A percentile compares a stretch with the other conserved stretches of the same genome.
These are phyloP conservation scores for Mycena polygramma DNA, from an alignment of 768 basidiomycete species.

Conservation along the genomic window DNA sequence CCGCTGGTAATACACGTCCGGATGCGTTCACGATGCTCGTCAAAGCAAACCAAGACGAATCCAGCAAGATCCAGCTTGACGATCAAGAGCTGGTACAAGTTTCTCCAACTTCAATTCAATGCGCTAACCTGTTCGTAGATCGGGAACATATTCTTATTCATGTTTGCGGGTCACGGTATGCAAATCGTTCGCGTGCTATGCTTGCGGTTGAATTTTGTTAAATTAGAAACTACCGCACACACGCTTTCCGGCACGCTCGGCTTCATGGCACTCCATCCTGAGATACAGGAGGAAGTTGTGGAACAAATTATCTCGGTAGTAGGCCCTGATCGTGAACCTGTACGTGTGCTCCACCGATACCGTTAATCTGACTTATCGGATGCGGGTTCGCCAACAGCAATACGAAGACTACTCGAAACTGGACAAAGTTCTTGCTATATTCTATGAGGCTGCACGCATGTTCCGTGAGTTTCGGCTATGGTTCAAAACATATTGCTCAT, in stretches of 20 bases:
- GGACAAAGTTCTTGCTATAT: constrained; percentile 45
- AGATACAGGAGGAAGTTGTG: constrained; percentile 60
- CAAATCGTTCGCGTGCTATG: neutral
- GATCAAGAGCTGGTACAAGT: constrained; percentile 56
- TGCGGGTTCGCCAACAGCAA: constrained; percentile 22
- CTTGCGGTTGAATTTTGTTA: neutral
- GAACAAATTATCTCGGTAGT: constrained; percentile 57
- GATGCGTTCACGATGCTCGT: constrained; percentile 52
- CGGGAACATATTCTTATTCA: constrained; percentile 64
- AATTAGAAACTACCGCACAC: constrained; percentile 64
- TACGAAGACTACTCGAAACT: constrained; percentile 40
- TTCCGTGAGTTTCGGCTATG: constrained; percentile 40
- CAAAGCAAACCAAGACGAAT: constrained; percentile 59
- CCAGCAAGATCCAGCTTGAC: constrained; percentile 52
- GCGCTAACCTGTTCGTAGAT: constrained; percentile 49
- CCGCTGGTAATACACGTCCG: constrained; percentile 29
- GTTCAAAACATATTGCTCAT: too few relatives aligned
- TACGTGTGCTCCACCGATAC: constrained; percentile 17
- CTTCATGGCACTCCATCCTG: constrained; percentile 48
- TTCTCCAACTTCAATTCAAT: constrained; percentile 4
- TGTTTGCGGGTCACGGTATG: constrained; percentile 72
- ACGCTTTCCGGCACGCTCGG: constrained; percentile 62
- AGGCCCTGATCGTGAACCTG: constrained; percentile 51
- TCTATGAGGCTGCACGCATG: constrained; percentile 48
- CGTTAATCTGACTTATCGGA: neutral